A percentile compares a stretch with the other conserved stretches of the same genome.
Conservation (phyloP, 2,329 filamentous ascomycete species). For the Calonectria pteridis region DNA sequence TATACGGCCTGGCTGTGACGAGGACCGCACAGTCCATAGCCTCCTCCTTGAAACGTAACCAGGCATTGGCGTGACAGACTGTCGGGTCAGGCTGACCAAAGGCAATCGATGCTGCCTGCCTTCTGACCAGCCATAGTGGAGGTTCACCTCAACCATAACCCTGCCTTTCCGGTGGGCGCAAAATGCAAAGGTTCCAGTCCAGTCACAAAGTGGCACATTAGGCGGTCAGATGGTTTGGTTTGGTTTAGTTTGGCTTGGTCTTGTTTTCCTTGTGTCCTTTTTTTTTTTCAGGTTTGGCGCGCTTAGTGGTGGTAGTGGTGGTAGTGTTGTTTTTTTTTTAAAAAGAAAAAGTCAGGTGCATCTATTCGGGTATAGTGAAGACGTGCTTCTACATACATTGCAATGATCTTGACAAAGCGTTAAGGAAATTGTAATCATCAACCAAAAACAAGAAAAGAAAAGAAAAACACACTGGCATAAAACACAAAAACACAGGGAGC, state of each 20-base stretch:
- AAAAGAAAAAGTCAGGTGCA: constrained; percentile 5
- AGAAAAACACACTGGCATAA: background rate
- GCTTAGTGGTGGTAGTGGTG: background rate
- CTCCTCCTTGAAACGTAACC: constrained; percentile 28
- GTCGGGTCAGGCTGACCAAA: constrained; percentile 30
- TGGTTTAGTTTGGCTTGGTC: constrained; percentile 17
- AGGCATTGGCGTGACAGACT: constrained; percentile 25
- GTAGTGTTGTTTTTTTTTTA: too few species aligned
- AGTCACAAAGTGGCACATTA: constrained; percentile 4
- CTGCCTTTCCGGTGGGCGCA: constrained; percentile 11
- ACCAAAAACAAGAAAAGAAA: constrained; percentile 27
- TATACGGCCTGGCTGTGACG: constrained; percentile 32
- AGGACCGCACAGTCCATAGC: constrained; percentile 22
- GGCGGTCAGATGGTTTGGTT: constrained; percentile 18
- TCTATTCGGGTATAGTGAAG: constrained; percentile 41
- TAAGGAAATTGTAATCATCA: constrained; percentile 16
- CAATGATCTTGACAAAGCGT: constrained; percentile 21
- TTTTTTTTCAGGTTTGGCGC: background rate
- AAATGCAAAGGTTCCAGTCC: constrained; percentile 4
- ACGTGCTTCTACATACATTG: constrained; percentile 30
- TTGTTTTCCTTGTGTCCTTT: background rate
- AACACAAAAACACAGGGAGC: constrained; percentile 33
- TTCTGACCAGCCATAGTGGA: constrained; percentile 1
- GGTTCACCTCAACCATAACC: background rate
- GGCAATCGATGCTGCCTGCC: background rate